Evolutionary conservation across 2,329 filamentous ascomycete genomes (phyloP), one percentile per base, ranked within the genome.

Genomic region (Trichoderma sp.): DNA sequence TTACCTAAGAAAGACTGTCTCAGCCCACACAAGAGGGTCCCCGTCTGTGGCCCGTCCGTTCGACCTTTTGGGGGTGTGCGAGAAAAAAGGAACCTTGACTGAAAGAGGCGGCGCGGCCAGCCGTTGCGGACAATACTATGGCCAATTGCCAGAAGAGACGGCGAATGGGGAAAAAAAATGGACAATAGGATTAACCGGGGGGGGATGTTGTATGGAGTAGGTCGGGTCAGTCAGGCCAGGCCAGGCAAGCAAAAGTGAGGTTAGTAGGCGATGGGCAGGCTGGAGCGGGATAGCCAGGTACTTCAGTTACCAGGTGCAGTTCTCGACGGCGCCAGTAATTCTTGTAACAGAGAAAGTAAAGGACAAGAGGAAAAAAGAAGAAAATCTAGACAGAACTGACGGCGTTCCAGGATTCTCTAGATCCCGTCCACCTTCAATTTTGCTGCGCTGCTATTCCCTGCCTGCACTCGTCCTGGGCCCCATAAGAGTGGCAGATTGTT

Each of bases 1-100:
- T 76, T 75, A 68, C 74, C 76, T 74, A 74, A 76, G 71, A 74
- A 74, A 76, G 71, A 74, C 76, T 70, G 74, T 74, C 74, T 74
- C 73, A 74, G 76, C 70, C 59, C 64, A 72, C 64, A 73, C 70
- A 71, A 72, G 57, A 70, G 66, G 66, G 55, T 64, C 62, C 63
- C 47, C 63, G 39, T 58, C 70, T 20, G 59, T 58, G 61, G 64
- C 55, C 68, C 47, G 68, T 68, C 68, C 63, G 59, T 53, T 32
- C 66, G 53, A 55, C 55, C 36, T 67, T 67, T 58, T 58, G 71
- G 72, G 69, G 70, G 67, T 65, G 73, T 63, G 72, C 26, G 36
- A 65, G 28, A 17, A 30, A 30, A 50, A 17, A n/a, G 50, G 57
- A 34, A 20, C 57, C 13, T 55, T 36, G 50, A 57, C 50, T 68